Base-by-base conservation (phyloP, 345 rosid genomes). In the Pelargonium nanum region DNA sequence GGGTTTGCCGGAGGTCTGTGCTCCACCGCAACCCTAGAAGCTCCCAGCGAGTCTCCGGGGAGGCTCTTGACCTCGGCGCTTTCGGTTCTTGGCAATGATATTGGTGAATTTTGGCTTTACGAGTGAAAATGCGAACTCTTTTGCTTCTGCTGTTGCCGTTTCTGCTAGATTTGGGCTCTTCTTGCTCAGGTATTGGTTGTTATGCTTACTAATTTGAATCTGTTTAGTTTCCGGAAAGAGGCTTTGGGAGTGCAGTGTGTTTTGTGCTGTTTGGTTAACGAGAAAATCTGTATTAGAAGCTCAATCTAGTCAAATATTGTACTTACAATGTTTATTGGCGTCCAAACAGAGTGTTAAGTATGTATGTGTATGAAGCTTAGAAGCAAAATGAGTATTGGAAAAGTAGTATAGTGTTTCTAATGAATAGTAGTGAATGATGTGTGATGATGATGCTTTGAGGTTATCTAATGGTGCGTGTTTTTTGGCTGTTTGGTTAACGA, bases 51-150 rank as follows among this genome's bases (percentile, higher is more conserved):
- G 24, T 62, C 68, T 65, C 63, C 70, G 60, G 58, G 30, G 68
- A 62, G 54, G 68, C 22, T 25, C 52, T 45, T 23, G 67, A 22
- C 64, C 64, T 74, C 62, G 54, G n/a, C 26, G 65, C 66, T 58
- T 24, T 70, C 23, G 24, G 64, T 24, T 69, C 60, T 60, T 85
- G 83, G 77, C 69, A 55, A 81, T 77, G 91, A 69, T 81, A 59
- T 57, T 61, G 68, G 60, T 65, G 71, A 74, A 72, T 62, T 68
- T 55, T 74, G 45, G 61, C 65, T 69, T 65, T 56, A 56, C 59
- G 68, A 67, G 69, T 58, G 76, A 84, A 68, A 78, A 83, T 84
- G 96, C 61, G 62, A 23, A 64, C 68, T 60, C 66, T 69, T 70
- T 61, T 77, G 58, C 76, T 80, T 58, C 61, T 64, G 44, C 16